Percentiles rank a stretch among this genome's conserved stretches.
phyloP scores from a whole-genome alignment of 2,329 filamentous ascomycete genomes.

The Cordyceps cicadae region DNA sequence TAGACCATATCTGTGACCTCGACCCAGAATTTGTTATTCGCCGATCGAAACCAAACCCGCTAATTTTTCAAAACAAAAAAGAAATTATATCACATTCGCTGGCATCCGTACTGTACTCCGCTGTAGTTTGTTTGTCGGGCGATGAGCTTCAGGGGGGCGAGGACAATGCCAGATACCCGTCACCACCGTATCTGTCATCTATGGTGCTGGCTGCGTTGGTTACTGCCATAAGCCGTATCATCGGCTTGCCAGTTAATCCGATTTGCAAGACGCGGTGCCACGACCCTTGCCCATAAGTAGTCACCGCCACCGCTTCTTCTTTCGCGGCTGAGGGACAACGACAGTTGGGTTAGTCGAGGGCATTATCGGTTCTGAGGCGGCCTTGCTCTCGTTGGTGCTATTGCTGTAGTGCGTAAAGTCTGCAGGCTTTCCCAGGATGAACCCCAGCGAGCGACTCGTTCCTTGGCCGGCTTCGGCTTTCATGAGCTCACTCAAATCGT shows the following conservation, averaged over 20 bases:
- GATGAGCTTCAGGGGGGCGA: not conserved
- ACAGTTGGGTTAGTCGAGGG: slow-evolving; percentile 5
- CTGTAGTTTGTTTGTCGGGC: not conserved
- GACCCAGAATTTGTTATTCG: not conserved
- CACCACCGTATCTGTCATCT: not conserved
- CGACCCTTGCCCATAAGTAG: slow-evolving; percentile 1
- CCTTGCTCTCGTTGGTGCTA: slow-evolving; percentile 11
- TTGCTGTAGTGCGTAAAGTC: slow-evolving; percentile 6
- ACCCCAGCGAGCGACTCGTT: slow-evolving; percentile 15
- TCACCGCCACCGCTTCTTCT: slow-evolving; percentile 12
- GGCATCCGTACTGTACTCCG: slow-evolving; percentile 1
- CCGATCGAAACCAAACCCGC: not conserved
- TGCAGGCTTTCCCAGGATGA: slow-evolving; percentile 14
- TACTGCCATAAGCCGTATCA: not conserved
- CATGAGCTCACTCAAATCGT: slow-evolving; percentile 21
- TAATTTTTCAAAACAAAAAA: not conserved
- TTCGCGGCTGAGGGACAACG: slow-evolving; percentile 9
- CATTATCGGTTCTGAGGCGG: slow-evolving; percentile 4
- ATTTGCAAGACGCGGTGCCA: slow-evolving; percentile 5
- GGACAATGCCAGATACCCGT: not conserved
- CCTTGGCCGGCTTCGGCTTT: slow-evolving; percentile 15
- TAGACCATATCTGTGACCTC: not conserved
- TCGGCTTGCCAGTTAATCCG: not conserved
- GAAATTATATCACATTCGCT: not conserved
- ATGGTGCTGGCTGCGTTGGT: not conserved